These are phyloP conservation scores for Lichina pygmaea DNA, from an alignment of 495 filamentous ascomycete species.

Conservation along the genomic window DNA sequence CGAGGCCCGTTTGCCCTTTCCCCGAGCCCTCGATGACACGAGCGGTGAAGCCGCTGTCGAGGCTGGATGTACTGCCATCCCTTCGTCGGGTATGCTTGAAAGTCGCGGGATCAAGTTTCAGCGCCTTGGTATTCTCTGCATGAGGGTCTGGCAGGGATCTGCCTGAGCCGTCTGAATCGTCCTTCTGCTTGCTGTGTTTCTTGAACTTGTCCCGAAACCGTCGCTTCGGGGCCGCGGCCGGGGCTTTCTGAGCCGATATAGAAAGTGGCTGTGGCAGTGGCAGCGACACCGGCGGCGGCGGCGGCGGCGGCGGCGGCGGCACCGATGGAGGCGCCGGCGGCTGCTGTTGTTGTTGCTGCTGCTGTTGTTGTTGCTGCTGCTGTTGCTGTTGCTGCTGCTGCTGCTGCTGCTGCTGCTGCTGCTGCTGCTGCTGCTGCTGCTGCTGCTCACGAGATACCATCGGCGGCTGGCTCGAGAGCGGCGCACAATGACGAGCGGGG, in stretches of 20 bases:
- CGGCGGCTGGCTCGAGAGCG: too few species aligned
- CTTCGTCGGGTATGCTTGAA: neutral
- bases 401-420: too few species aligned
- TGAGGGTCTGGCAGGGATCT: conserved; percentile 19
- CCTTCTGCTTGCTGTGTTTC: conserved; percentile 27
- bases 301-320: conserved; percentile 19
- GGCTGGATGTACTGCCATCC: neutral
- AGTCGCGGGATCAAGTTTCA: neutral
- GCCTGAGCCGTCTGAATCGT: conserved; percentile 22
- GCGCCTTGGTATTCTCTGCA: neutral
- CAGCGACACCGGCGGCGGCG: neutral
- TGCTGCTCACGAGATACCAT: too few species aligned
- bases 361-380: too few species aligned
- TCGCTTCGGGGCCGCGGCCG: conserved; percentile 18
- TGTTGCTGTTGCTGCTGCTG: too few species aligned
- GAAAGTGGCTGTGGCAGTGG: too few species aligned
- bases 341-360: too few species aligned
- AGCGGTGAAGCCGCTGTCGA: neutral
- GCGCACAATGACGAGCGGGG: too few species aligned
- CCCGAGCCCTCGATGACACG: neutral
- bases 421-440: too few species aligned
- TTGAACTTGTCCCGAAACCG: conserved; percentile 39
- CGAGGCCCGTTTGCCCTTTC: neutral
- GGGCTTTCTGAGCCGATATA: too few species aligned
- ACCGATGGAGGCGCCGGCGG: conserved; percentile 21